These are phyloP conservation scores for Nakazawaea sp. DNA, from an alignment of 805 yeast genomes.

Conservation along the genomic window DNA sequence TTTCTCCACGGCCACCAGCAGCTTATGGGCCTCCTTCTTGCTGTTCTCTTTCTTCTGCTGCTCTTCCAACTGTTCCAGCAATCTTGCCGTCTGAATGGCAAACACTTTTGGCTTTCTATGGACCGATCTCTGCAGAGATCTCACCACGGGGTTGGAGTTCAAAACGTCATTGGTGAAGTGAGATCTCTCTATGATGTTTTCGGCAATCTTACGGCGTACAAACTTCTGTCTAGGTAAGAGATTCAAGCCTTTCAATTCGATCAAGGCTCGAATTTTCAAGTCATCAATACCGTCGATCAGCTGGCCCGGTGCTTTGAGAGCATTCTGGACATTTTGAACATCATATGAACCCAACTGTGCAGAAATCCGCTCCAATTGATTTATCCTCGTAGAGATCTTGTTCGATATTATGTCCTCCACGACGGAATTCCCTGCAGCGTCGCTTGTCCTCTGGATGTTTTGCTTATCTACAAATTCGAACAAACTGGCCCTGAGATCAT, in stretches of 20 bases:
- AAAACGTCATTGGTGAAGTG: slow-evolving; percentile 47
- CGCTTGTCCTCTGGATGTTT: slow-evolving; percentile 25
- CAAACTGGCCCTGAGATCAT: slow-evolving; percentile 4
- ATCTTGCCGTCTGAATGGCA: slow-evolving; percentile 66
- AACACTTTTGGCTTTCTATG: slow-evolving; percentile 63
- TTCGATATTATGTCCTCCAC: slow-evolving; percentile 47
- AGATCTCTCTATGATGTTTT: slow-evolving; percentile 44
- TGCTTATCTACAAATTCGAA: slow-evolving; percentile 22
- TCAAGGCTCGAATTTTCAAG: slow-evolving; percentile 55
- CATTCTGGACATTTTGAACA: slow-evolving; percentile 17
- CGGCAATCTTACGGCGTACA: slow-evolving; percentile 53
- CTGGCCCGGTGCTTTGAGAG: slow-evolving; percentile 36
- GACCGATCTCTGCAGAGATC: slow-evolving; percentile 63
- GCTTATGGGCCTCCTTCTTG: slow-evolving; percentile 42
- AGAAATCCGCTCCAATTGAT: slow-evolving; percentile 60
- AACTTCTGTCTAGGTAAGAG: slow-evolving; percentile 65
- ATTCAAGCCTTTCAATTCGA: slow-evolving; percentile 65
- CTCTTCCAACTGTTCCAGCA: slow-evolving; percentile 71
- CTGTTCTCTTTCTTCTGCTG: slow-evolving; percentile 58
- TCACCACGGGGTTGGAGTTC: slow-evolving; percentile 45
- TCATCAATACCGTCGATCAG: slow-evolving; percentile 42
- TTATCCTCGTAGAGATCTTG: slow-evolving; percentile 50
- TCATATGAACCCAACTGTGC: slow-evolving; percentile 63
- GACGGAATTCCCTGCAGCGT: slow-evolving; percentile 40
- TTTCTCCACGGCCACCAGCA: slow-evolving; percentile 37